Percentiles rank a stretch among this genome's conserved stretches.
Conservation (phyloP, 345 rosid species). For the Bretschneidera sinensis region DNA sequence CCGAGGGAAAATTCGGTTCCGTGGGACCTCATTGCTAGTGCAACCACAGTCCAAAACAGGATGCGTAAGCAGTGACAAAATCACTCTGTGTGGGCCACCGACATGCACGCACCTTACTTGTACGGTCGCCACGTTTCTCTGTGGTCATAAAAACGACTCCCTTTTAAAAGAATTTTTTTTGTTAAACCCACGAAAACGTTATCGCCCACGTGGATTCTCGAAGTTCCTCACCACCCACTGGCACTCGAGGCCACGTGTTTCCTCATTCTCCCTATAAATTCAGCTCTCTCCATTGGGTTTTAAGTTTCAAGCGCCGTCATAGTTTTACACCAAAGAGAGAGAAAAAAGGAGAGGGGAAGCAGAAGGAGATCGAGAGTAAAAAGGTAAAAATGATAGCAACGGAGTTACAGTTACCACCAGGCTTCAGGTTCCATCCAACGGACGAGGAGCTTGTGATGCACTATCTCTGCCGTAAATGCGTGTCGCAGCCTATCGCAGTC, state of each 20-base stretch:
- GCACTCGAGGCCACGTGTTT: conserved; percentile 34
- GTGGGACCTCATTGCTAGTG: neutral
- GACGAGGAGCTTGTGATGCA: conserved; percentile 95
- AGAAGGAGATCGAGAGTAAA: neutral
- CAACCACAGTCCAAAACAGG: conserved; percentile 57
- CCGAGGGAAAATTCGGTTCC: conserved; percentile 6
- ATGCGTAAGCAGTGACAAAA: conserved; percentile 91
- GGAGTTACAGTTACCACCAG: conserved; percentile 68
- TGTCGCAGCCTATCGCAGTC: conserved; percentile 66
- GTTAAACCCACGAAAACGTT: conserved; percentile 18
- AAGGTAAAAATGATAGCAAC: conserved; percentile 30
- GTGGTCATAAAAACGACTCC: conserved; percentile 10
- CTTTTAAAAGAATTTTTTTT: conserved; percentile 18
- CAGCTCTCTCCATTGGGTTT: conserved; percentile 24
- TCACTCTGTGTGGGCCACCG: conserved; percentile 28
- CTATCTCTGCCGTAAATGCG: conserved; percentile 79
- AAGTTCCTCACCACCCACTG: conserved; percentile 23
- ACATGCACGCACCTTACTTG: conserved; percentile 41
- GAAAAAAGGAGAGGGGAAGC: neutral
- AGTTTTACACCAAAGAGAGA: neutral
- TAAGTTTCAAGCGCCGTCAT: conserved; percentile 67
- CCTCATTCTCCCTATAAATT: conserved; percentile 39
- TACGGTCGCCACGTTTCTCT: conserved; percentile 50
- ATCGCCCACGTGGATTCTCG: conserved; percentile 45
- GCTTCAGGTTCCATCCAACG: conserved; percentile 94